Evolutionary conservation across 148 eudicot genomes (phyloP).

Genomic region (Cornus kousa): DNA sequence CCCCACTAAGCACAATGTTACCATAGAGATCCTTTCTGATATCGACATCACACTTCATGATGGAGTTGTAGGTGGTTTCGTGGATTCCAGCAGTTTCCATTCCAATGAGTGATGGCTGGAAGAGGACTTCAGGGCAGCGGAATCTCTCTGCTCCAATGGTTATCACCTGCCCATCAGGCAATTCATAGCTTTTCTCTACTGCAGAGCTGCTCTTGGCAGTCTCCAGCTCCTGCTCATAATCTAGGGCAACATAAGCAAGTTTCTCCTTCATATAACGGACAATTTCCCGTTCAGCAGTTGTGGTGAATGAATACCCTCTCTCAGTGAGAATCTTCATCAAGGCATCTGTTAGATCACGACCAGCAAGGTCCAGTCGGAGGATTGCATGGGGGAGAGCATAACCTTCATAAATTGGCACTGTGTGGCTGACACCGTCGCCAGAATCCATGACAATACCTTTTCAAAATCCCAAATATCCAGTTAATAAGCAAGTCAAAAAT

Average conservation of each 20-base stretch:
- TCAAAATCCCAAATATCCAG: neutral
- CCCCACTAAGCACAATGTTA: slow-evolving; percentile 28
- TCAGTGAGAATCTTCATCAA: slow-evolving; percentile 1
- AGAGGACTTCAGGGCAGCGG: slow-evolving; percentile 2
- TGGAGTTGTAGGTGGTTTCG: slow-evolving; percentile 20
- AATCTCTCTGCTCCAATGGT: slow-evolving; percentile 24
- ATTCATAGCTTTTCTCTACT: neutral
- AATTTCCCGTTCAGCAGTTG: slow-evolving; percentile 4
- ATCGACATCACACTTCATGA: slow-evolving; percentile 28
- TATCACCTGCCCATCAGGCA: slow-evolving; percentile 22
- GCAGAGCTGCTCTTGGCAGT: neutral
- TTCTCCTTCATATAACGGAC: neutral
- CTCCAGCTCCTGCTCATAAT: neutral
- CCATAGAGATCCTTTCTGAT: slow-evolving; percentile 28
- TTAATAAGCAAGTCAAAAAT: neutral
- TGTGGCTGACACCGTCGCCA: slow-evolving; percentile 27
- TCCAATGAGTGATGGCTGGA: neutral
- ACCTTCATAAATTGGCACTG: slow-evolving; percentile 26
- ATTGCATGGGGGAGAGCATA: slow-evolving; percentile 28
- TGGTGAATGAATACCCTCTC: neutral
- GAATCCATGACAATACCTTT: slow-evolving; percentile 25
- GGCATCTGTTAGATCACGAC: slow-evolving; percentile 24
- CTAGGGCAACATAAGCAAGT: neutral
- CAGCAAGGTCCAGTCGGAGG: slow-evolving; percentile 23
- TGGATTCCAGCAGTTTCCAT: slow-evolving; percentile 1